These are phyloP conservation scores for Nicotiana attenuata DNA, from an alignment of 257 asterid species.

Conservation along the genomic window DNA sequence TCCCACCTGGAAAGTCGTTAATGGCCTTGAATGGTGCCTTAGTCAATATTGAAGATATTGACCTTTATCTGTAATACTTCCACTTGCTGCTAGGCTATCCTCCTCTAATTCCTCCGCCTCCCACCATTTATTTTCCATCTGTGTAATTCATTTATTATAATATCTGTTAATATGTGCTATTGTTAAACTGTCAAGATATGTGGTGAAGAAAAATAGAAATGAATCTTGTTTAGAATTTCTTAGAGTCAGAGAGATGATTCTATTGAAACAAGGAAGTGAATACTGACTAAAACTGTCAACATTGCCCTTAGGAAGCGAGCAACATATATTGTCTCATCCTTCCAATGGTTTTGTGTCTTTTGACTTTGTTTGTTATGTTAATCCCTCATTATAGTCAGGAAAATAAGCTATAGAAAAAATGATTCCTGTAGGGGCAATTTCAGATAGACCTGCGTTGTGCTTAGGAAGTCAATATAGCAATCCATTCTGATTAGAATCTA, in stretches of 20 bases:
- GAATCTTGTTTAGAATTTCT: neutral
- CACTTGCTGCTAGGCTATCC: conserved; percentile 17
- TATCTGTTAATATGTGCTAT: neutral
- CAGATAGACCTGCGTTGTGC: neutral
- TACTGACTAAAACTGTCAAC: neutral
- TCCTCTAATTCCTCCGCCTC: neutral
- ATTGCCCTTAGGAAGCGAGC: neutral
- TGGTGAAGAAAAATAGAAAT: neutral
- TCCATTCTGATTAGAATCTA: neutral
- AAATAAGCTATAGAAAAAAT: neutral
- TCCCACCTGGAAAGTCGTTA: conserved; percentile 96
- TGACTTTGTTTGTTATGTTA: neutral
- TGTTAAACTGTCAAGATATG: neutral
- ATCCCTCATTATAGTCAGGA: neutral
- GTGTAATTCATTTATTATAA: neutral
- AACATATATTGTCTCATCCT: neutral
- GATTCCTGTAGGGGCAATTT: neutral
- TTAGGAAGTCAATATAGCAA: neutral
- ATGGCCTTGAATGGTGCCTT: conserved; percentile 99
- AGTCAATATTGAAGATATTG: conserved; percentile 85
- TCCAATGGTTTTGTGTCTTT: neutral
- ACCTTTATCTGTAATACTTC: conserved; percentile 81
- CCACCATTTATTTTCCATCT: neutral
- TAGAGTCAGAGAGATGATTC: neutral
- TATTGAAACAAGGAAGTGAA: neutral